Evolutionary conservation across 116 monocot genomes (phyloP), one percentile per base, ranked within the genome.

Genomic region (Phalaenopsis hybrid): DNA sequence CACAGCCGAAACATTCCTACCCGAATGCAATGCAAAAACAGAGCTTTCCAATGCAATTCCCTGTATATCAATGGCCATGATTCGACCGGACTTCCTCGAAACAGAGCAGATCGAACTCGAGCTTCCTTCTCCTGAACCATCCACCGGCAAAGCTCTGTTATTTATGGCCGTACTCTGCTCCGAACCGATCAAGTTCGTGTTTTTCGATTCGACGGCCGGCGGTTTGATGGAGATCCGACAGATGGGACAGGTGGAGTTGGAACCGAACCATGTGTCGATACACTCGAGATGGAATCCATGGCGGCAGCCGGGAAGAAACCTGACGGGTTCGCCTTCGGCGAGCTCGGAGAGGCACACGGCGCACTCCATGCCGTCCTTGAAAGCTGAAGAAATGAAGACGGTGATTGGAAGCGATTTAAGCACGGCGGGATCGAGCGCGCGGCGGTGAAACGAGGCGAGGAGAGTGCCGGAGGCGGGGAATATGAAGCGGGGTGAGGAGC

Each of bases 261-360:
- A 80, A 20, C 75, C 57, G 77, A 88, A 80, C 87, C 87, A 88
- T 67, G 58, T 76, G 44, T 88, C 87, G 18, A 88, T 82, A 81
- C 87, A 88, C 76, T 85, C 57, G 41, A 80, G 25, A 68, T 88
- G 87, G 82, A 88, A 88, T 2, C 79, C 79, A 43, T 88, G 87
- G 70, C 20, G 63, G 82, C 87, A 88, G n/a, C 55, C 80, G 16
- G 88, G 85, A 44, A 88, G 88, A 23, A 84, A 0, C 69, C 88
- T 72, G 44, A 31, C 75, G 76, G 75, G 34, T 65, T 84, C 85
- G 43, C 87, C 88, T 43, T 82, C 80, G 51, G 31, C 79, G 33
- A 88, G 50, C 65, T 88, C 88, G 13, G 74, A 85, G 34, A 88
- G 69, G 77, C 88, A 88, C 23, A 88, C 85, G 4, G 85, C 79